Evolutionary conservation across 805 yeast genomes (phyloP).

Genomic region (Candida caryicola): DNA sequence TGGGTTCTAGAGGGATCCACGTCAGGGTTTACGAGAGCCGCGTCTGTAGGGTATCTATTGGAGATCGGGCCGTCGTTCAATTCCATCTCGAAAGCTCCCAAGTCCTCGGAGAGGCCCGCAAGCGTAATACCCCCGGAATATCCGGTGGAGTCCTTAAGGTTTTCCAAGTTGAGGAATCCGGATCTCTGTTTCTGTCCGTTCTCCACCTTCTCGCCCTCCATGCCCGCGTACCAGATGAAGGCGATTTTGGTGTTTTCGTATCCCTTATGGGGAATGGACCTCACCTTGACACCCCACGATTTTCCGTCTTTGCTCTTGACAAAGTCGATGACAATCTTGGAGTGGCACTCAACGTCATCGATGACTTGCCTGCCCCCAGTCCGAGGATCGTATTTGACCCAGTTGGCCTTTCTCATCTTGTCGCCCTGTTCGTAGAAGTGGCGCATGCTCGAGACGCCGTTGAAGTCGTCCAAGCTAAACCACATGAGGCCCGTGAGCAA

Average conservation of each 20-base stretch:
- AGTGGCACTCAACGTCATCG: constrained; percentile 59
- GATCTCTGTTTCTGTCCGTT: constrained; percentile 11
- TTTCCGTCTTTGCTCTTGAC: constrained; percentile 67
- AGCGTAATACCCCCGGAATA: constrained; percentile 39
- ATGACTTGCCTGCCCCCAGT: constrained; percentile 80
- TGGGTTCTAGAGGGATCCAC: constrained; percentile 61
- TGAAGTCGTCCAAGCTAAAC: constrained; percentile 64
- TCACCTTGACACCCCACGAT: constrained; percentile 78
- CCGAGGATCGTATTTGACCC: constrained; percentile 88
- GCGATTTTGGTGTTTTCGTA: constrained; percentile 52
- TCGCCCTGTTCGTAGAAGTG: constrained; percentile 77
- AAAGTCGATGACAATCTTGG: constrained; percentile 67
- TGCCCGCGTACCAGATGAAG: constrained; percentile 72
- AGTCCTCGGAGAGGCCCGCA: constrained; percentile 51
- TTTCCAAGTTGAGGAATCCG: constrained; percentile 27
- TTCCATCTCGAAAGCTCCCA: constrained; percentile 62
- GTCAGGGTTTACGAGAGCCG: constrained; percentile 30
- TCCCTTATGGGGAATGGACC: constrained; percentile 58
- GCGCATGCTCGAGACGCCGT: constrained; percentile 55
- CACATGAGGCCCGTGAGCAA: constrained; percentile 82
- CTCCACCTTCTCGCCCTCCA: constrained; percentile 52
- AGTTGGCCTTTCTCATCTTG: constrained; percentile 69
- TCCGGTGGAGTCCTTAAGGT: constrained; percentile 22
- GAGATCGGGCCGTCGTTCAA: constrained; percentile 55
- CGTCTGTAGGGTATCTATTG: constrained; percentile 41